Evolutionary conservation across 2,329 filamentous ascomycete genomes (phyloP), one percentile per base, ranked within the genome.

Genomic region (Phoma sp.): DNA sequence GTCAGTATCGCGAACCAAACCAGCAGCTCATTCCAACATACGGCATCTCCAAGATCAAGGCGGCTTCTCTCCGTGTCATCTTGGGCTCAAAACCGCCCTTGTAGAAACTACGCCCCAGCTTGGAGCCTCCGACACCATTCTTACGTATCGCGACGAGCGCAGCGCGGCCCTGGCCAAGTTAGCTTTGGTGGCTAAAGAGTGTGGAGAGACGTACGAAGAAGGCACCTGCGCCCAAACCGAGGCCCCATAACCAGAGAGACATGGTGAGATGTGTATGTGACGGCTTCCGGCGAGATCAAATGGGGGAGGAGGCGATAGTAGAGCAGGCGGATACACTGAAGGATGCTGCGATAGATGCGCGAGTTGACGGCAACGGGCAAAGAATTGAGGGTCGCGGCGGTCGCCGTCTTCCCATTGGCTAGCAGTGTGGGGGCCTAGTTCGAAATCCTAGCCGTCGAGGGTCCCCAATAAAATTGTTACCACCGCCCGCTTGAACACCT

Each of bases 71-170:
- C 75, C 89, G 86, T 75, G 87, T 97, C 93, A 99, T 99, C 77
- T 89, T 90, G 57, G 87, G 82, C 80, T 99, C 95, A 73, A 99
- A 99, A n/a, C 95, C 95, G 65, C 95, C 95, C 78, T 98, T 99
- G 83, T 97, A 98, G 73, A 92, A 99, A 37, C 92, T 87, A 76
- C 93, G 92, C 67, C 95, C 95, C 66, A 96, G 80, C 32, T 89
- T 88, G 62, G 89, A 89, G 7, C 77, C 78, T 55, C 88, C 88
- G 13, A 64, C 68, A 9, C 90, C 89, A 56, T 89, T 96, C 69
- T 91, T 86, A 60, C 93, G 87, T 76, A 93, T 85, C 65, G 95
- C 95, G 69, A 98, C 89, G 35, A 96, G 84, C 68, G 93, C 93
- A 57, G 95, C 93, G 72, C 95, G 91, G 63, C 95, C 93, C 92